Evolutionary conservation across 805 yeast species (phyloP), one percentile per base, ranked within the genome.

Genomic region (Yarrowia divulgata): DNA sequence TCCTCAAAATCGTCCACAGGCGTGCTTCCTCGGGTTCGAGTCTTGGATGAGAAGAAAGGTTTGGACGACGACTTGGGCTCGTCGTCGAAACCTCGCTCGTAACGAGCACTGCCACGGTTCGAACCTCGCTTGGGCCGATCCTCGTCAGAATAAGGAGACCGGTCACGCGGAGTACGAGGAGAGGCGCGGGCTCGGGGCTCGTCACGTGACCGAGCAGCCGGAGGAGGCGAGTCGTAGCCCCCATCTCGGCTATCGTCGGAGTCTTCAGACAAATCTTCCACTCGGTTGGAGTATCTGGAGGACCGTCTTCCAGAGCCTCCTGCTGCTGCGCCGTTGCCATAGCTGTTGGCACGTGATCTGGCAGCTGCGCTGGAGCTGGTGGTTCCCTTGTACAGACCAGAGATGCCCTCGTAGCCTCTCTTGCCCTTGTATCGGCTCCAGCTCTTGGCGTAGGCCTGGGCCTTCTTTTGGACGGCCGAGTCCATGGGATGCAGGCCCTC

Each of bases 361-460:
- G 23, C 23, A 9, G 49, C 64, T 2, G 49, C 16, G 6, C 40
- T 8, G 16, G 49, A 58, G 9, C 37, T 9, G 5, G 19, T 5
- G 13, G 48, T 19, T 12, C 40, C 32, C 9, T 19, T 32, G 19
- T 43, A 60, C 32, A 60, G 14, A 0, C 34, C 18, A 2, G 52
- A 60, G 12, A 60, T 60, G 8, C 66, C 66, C 52, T 60, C 66
- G 34, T 60, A 60, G 32, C 66, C 66, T 2, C 52, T 3, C 42
- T 45, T 34, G 37, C 66, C 66, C 42, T 48, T 63, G 68, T 49
- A 48, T 23, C 57, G 35, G 57, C 85, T 80, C 98, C 98, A 94
- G 8, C 87, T 85, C 23, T 82, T 70, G 10, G 90, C 87, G 76
- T 90, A 80, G 1, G 79, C 76, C 29, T 82, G 79, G 19, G 85